Evolutionary conservation across 2,329 filamentous ascomycete species (phyloP), one percentile per base, ranked within the genome.

Genomic region (Cladosporium sp.): DNA sequence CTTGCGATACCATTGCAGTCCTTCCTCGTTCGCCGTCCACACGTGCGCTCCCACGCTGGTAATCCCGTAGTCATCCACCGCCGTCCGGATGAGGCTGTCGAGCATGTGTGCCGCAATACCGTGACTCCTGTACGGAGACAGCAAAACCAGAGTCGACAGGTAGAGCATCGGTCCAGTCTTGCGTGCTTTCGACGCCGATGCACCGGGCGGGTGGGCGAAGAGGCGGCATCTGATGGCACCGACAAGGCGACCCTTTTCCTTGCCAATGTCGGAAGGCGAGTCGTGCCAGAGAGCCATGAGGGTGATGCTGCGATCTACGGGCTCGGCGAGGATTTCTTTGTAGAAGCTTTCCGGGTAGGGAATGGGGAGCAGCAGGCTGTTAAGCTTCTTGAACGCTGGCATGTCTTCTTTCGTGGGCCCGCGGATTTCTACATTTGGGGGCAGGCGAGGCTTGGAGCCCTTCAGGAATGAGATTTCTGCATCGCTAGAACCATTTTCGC

Each of bases 341-440:
- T 81, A 85, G 72, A 84, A 85, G 14, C 72, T 74, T 43, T 77
- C 74, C 3, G 79, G 76, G 62, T 85, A 85, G 49, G 78, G 74
- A 53, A 85, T 79, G 6, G 82, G 82, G 1, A 85, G 72, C 2
- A 83, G 74, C 4, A 83, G 68, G 50, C 74, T 71, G 46, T 78
- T 83, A 31, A 85, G 76, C 14, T 77, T 77, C 60, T 77, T 78
- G 63, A 83, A 74, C 7, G 76, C 74, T 16, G 76, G 73, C 35
- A 85, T 71, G 61, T 81, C 76, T 19, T 72, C 71, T 34, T 73
- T 72, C n/a, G 72, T 75, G 46, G 83, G 72, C 3, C 75, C 68
- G 3, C 76, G 71, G 43, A 85, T 68, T 19, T 76, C 72, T 55
- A 83, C 74, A 57, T 81, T 77, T 9, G 75, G 68, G 5, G 72